Conservation (phyloP, 768 basidiomycete genomes). For the Lactarius sanguifluus region DNA sequence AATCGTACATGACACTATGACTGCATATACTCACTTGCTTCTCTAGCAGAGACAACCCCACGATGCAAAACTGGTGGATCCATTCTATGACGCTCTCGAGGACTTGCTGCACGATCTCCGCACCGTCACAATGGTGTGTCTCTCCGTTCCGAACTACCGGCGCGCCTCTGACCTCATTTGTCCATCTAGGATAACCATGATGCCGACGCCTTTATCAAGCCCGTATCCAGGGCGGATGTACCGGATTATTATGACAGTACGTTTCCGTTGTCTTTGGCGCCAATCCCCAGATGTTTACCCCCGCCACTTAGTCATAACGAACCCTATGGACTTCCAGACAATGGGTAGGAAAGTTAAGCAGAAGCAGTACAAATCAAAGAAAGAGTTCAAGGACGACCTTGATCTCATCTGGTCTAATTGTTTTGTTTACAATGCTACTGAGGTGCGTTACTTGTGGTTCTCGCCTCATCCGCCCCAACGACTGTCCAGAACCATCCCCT, state of each 20-base stretch:
- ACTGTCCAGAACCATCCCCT: constrained; percentile 77
- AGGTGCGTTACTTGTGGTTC: constrained; percentile 53
- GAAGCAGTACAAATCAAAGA: constrained; percentile 90
- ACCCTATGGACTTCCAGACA: constrained; percentile 94
- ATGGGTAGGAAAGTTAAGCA: constrained; percentile 93
- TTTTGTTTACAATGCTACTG: constrained; percentile 85
- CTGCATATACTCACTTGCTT: constrained; percentile 32
- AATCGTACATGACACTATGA: constrained; percentile 21
- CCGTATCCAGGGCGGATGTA: constrained; percentile 85
- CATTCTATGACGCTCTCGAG: constrained; percentile 93
- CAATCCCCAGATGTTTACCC: neutral
- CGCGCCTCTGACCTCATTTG: constrained; percentile 31
- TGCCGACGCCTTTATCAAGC: constrained; percentile 90
- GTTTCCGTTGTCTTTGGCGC: constrained; percentile 33
- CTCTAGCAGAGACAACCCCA: constrained; percentile 43
- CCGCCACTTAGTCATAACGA: constrained; percentile 69
- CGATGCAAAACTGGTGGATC: constrained; percentile 75
- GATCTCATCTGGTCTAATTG: constrained; percentile 98
- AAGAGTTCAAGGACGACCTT: constrained; percentile 90
- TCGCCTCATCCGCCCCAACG: constrained; percentile 13
- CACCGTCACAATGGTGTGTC: constrained; percentile 64
- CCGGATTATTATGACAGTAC: constrained; percentile 92
- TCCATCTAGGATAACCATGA: constrained; percentile 73
- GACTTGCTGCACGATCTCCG: constrained; percentile 84
- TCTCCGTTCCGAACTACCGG: constrained; percentile 34